A percentile compares a stretch with the other conserved stretches of the same genome.
phyloP scores from a whole-genome alignment of 768 basidiomycete genomes.

The Amanita rimosa region DNA sequence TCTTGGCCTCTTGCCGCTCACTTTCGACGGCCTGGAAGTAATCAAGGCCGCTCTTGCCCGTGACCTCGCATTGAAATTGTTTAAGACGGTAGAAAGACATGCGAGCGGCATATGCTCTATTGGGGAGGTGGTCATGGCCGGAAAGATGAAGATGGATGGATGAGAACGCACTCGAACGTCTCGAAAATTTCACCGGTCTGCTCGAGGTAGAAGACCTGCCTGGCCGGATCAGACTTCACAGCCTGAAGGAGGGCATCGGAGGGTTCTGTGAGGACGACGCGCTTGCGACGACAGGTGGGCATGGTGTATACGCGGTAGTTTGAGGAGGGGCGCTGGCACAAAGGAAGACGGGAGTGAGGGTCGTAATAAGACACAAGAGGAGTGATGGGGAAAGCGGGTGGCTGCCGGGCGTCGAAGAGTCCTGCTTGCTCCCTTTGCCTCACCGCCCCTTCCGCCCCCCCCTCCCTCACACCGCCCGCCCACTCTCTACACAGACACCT shows the following conservation, averaged over 20 bases:
- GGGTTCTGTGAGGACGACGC: slow-evolving; percentile 81
- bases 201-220: slow-evolving; percentile 82
- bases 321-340: slow-evolving; percentile 8
- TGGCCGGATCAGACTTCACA: slow-evolving; percentile 50
- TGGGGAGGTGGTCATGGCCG: slow-evolving; percentile 7
- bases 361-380: slow-evolving; percentile 31
- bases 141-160: slow-evolving; percentile 11
- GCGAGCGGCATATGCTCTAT: slow-evolving; percentile 73
- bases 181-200: slow-evolving; percentile 98
- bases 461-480: slow-evolving; percentile 3
- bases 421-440: slow-evolving; percentile 1
- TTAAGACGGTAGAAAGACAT: slow-evolving; percentile 92
- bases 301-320: slow-evolving; percentile 27
- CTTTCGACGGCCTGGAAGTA: slow-evolving; percentile 92
- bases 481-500: slow-evolving; percentile 2
- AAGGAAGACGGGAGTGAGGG: slow-evolving; percentile 12
- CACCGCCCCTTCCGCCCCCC: slow-evolving; percentile 1
- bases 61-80: slow-evolving; percentile 96
- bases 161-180: slow-evolving; percentile 75
- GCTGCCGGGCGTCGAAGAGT: slow-evolving; percentile 40
- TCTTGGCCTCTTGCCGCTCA: slow-evolving; percentile 81
- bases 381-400: slow-evolving; percentile 43
- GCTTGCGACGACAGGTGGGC: slow-evolving; percentile 85
- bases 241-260: slow-evolving; percentile 58
- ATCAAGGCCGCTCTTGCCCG: slow-evolving; percentile 86